Percentiles rank a stretch among this genome's conserved stretches.
These are phyloP conservation scores for Zygosaccharomyces rouxii DNA, from an alignment of 805 yeast species.

Conservation along the genomic window DNA sequence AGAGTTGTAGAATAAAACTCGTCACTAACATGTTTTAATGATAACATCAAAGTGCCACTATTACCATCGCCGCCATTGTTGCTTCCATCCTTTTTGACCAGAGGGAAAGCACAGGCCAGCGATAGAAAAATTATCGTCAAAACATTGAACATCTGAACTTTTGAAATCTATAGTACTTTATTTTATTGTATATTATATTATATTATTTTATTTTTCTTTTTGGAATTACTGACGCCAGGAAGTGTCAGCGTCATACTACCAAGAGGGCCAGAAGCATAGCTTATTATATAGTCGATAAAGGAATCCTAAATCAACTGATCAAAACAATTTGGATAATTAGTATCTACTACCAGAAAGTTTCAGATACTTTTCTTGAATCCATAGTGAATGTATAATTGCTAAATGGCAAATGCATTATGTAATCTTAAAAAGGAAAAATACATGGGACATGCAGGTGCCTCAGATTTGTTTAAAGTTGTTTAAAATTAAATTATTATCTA, in stretches of 20 bases:
- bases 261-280: neutral
- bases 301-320: neutral
- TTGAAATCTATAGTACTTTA: neutral
- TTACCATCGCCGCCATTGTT: neutral
- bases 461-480: neutral
- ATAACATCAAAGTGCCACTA: conserved; percentile 6
- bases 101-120: neutral
- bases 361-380: neutral
- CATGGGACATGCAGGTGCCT: conserved; percentile 1
- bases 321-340: neutral
- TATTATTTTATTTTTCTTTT: neutral
- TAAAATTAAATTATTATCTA: neutral
- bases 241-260: neutral
- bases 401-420: conserved; percentile 1
- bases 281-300: neutral
- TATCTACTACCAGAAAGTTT: neutral
- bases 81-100: neutral
- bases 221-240: conserved; percentile 4
- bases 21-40: conserved; percentile 16
- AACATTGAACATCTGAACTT: conserved; percentile 2
- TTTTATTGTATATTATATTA: neutral
- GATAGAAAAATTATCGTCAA: neutral
- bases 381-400: neutral
- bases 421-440: conserved; percentile 4
- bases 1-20: conserved; percentile 31